phyloP scores from a whole-genome alignment of 352 stramenopile species.

The Peronospora destructor region DNA sequence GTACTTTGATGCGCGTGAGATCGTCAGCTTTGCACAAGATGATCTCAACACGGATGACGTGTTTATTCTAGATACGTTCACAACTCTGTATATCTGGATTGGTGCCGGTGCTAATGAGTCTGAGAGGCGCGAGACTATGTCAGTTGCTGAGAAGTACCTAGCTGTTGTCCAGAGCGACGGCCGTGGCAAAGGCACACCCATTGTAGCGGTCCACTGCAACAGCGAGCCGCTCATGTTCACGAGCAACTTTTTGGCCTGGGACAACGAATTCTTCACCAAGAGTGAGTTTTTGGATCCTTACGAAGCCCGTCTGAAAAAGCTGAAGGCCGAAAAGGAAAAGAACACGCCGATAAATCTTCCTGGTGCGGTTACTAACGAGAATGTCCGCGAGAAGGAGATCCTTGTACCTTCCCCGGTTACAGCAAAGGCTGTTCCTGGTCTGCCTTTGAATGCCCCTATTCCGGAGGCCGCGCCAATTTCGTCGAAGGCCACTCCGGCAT shows the following conservation, averaged over 20 bases:
- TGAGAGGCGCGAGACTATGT: slow-evolving; percentile 60
- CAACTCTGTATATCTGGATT: slow-evolving; percentile 88
- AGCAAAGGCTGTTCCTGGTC: background rate
- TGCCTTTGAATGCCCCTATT: background rate
- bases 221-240: slow-evolving; percentile 87
- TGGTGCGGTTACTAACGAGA: slow-evolving; percentile 49
- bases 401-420: slow-evolving; percentile 7
- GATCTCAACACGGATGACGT: slow-evolving; percentile 89
- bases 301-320: slow-evolving; percentile 67
- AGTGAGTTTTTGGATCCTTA: slow-evolving; percentile 88
- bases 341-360: slow-evolving; percentile 49
- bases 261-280: slow-evolving; percentile 73
- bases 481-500: background rate
- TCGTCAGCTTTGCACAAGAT: slow-evolving; percentile 85
- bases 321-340: slow-evolving; percentile 77
- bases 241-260: slow-evolving; percentile 88
- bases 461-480: background rate
- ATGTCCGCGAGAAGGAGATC: slow-evolving; percentile 30
- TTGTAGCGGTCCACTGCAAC: slow-evolving; percentile 74
- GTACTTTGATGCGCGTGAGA: slow-evolving; percentile 81
- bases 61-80: slow-evolving; percentile 88
- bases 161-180: slow-evolving; percentile 69
- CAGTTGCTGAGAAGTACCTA: slow-evolving; percentile 71
- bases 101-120: slow-evolving; percentile 65
- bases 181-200: slow-evolving; percentile 70